Base-by-base conservation (phyloP, 192 early-diverging fungal genomes). In the Piromyces finnis region DNA sequence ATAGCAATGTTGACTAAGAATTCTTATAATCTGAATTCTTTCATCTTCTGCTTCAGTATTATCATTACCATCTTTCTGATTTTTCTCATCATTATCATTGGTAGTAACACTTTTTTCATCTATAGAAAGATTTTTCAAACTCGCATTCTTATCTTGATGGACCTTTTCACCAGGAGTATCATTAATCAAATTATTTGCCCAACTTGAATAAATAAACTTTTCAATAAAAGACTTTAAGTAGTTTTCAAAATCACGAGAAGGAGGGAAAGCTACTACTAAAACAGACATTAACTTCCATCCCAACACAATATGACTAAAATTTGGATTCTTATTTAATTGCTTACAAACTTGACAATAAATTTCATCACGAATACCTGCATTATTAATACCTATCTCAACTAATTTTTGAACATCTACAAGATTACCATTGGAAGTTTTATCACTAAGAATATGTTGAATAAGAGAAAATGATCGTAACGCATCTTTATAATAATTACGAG, bases 261-360 rank as follows among this genome's bases (percentile, higher is more conserved):
- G 95, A 0, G 94, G 94, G 84, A 98, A 98, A 32, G 93, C 92
- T 78, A 94, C 89, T 18, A 93, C 88, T 29, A 97, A 82, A 68
- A 95, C 93, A 79, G 90, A 91, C 79, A 96, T 84, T 77, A 98
- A 84, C 80, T 91, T 85, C 97, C 97, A 98, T 27, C 96, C 97
- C 79, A 51, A 51, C 6, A 51, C 41, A 51, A 51, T 51, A 22
- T 51, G 41, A 22, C 18, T 18, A 51, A 51, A 51, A 22, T 51
- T 51, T 51, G 41, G 41, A 13, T 51, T 51, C 22, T 51, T 51
- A 51, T 17, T 51, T 51, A 51, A 51, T 51, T 51, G 41, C 6
- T 51, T 96, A 87, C 94, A 95, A 29, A 97, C 83, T 87, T 98
- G 97, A 77, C 95, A 95, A 82, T 94, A 95, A 77, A 96, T 94